Base-by-base conservation (phyloP, 352 stramenopile species). In the Phytopythium chamaehyphon region DNA sequence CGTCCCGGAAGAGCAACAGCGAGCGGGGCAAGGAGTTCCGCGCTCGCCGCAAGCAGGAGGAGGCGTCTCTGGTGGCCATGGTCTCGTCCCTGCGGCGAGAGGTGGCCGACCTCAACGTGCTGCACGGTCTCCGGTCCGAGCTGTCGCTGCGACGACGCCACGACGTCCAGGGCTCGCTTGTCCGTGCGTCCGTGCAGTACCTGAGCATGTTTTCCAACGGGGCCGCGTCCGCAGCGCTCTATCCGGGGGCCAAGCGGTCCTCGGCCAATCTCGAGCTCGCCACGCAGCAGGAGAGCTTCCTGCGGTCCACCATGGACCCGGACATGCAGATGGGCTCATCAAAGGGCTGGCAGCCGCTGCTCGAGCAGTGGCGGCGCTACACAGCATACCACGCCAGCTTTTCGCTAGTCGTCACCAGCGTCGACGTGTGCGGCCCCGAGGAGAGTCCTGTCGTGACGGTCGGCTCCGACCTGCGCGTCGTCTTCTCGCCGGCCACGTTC, bases 1-100 rank as follows among this genome's bases (percentile, higher is more conserved):
- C n/a, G n/a, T n/a, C n/a, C n/a, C 46, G 46, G 57, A 88, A 81
- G 54, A 79, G 59, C n/a, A 88, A 88, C 61, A 86, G 74, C 48
- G 77, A 86, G 48, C 77, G 77, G 24, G 74, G 72, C 19, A 76
- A 73, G 36, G 69, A 59, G 40, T 88, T 86, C 51, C 77, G 77
- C 31, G 72, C 69, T 4, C 76, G 75, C 33, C 69, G 68, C 38
- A 80, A 71, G 47, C 51, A 69, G 47, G 69, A 85, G 53, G 72
- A 86, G 42, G 51, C 56, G 33, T 44, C 68, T 0, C 70, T 88
- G 18, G 15, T 58, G 31, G 55, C 55, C 12, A 37, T 72, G 21
- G 72, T 88, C 19, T 33, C 42, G 2, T 64, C 62, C 1, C 37
- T 88, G 51, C 76, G 68, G 15, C 60, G 59, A 15, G 62, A 84